A percentile compares a stretch with the other conserved stretches of the same genome.
Evolutionary conservation across 495 filamentous ascomycete genomes (phyloP).

Genomic region (Trichodelitschia bisporula): DNA sequence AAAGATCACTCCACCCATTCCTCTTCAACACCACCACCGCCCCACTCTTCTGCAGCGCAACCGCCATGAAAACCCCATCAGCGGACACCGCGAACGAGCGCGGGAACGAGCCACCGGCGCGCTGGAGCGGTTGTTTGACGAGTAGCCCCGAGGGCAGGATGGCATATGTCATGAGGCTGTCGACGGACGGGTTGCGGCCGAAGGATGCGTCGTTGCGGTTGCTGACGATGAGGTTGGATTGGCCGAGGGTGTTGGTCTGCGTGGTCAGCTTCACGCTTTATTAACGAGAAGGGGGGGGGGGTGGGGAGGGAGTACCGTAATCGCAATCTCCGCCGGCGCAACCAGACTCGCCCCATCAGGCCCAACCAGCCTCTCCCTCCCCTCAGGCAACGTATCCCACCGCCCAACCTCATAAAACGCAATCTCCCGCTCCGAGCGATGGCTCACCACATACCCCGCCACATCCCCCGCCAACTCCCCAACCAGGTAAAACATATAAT

Average conservation of each 20-base stretch:
- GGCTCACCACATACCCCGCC: too few relatives aligned
- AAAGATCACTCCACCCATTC: slow-evolving; percentile 11
- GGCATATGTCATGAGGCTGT: slow-evolving; percentile 11
- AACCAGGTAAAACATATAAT: too few relatives aligned
- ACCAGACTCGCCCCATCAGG: too few relatives aligned
- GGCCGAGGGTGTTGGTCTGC: background rate
- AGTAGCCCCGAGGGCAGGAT: slow-evolving; percentile 16
- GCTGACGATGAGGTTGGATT: slow-evolving; percentile 1
- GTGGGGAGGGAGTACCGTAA: too few relatives aligned
- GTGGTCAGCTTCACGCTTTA: too few relatives aligned
- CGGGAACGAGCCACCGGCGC: slow-evolving; percentile 17
- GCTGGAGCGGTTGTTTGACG: slow-evolving; percentile 25
- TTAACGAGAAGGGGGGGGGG: too few relatives aligned
- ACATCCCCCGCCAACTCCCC: too few relatives aligned
- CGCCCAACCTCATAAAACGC: too few relatives aligned
- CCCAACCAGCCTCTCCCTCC: too few relatives aligned
- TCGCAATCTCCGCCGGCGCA: too few relatives aligned
- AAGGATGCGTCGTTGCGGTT: slow-evolving; percentile 6
- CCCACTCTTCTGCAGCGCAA: slow-evolving; percentile 12
- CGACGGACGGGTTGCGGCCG: slow-evolving; percentile 13
- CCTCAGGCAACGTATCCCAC: too few relatives aligned
- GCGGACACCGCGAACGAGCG: slow-evolving; percentile 17
- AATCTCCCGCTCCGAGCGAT: too few relatives aligned
- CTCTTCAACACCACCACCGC: slow-evolving; percentile 9
- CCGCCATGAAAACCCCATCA: slow-evolving; percentile 13